Percentiles rank a stretch among this genome's conserved stretches.
Evolutionary conservation across 176 grass and related monocot species (phyloP).

Genomic region (Pontederia paniculata): DNA sequence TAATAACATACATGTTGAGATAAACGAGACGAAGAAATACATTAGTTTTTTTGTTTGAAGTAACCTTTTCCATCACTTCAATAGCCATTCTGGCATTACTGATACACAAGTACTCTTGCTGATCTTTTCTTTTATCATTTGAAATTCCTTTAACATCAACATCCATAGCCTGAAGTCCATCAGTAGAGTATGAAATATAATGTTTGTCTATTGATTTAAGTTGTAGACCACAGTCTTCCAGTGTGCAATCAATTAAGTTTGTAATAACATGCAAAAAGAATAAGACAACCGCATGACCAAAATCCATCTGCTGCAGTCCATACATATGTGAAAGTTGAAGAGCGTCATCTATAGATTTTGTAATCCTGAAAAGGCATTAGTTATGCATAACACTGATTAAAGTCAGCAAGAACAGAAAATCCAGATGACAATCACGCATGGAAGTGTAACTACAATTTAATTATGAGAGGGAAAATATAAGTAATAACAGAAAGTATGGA

Average conservation of each 20-base stretch:
- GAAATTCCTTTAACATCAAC: conserved; percentile 36
- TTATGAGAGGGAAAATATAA: too few relatives aligned
- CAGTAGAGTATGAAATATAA: conserved; percentile 13
- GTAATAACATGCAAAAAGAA: conserved; percentile 33
- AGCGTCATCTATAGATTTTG: conserved; percentile 44
- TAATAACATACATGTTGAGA: conserved; percentile 55
- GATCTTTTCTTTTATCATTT: conserved; percentile 33
- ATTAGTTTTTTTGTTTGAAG: conserved; percentile 53
- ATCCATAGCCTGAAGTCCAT: conserved; percentile 38
- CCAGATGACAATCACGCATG: neutral
- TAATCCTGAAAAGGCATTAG: conserved; percentile 37
- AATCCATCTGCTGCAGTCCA: conserved; percentile 25
- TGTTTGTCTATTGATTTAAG: conserved; percentile 17
- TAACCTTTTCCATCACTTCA: conserved; percentile 57
- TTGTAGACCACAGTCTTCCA: conserved; percentile 66
- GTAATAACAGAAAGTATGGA: too few relatives aligned
- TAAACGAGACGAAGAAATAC: conserved; percentile 51
- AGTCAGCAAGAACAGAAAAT: neutral
- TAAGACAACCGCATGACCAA: conserved; percentile 45
- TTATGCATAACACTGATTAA: neutral
- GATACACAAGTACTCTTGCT: conserved; percentile 42
- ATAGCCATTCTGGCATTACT: conserved; percentile 54
- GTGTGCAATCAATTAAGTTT: conserved; percentile 46
- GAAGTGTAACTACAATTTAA: too few relatives aligned
- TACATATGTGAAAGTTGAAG: conserved; percentile 49